Conservation (phyloP, 2,329 filamentous ascomycete species). For the Fusarium tuaranense region DNA sequence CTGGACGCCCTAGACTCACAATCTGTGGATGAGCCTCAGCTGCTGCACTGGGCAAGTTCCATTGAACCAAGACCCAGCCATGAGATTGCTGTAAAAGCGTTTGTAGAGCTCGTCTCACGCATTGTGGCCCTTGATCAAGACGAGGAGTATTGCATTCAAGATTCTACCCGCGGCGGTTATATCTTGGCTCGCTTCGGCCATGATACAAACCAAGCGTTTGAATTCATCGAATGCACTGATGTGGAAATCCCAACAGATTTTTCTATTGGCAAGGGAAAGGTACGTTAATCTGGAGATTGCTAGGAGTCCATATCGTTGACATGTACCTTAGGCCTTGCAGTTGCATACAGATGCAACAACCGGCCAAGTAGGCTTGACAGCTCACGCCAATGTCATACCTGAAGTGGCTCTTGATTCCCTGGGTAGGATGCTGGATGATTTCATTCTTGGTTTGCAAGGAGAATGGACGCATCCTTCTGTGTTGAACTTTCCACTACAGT, state of each 20-base stretch:
- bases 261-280: constrained; percentile 20
- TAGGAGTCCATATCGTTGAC: background rate
- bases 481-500: constrained; percentile 19
- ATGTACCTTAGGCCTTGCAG: background rate
- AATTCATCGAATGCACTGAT: background rate
- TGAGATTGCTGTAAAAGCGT: background rate
- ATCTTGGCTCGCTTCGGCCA: background rate
- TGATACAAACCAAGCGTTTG: background rate
- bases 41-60: constrained; percentile 7
- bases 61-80: background rate
- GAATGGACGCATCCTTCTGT: constrained; percentile 14
- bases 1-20: background rate
- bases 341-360: background rate
- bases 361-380: background rate
- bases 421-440: constrained; percentile 4
- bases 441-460: background rate
- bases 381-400: background rate
- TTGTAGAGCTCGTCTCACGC: constrained; percentile 8
- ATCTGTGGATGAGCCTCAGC: background rate
- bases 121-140: background rate
- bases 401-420: background rate
- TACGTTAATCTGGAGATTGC: background rate
- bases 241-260: constrained; percentile 4
- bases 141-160: constrained; percentile 12
- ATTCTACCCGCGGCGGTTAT: background rate